A percentile compares a stretch with the other conserved stretches of the same genome.
phyloP scores from a whole-genome alignment of 371 early-diverging fungal genomes.

The Chytridium lagenaria region DNA sequence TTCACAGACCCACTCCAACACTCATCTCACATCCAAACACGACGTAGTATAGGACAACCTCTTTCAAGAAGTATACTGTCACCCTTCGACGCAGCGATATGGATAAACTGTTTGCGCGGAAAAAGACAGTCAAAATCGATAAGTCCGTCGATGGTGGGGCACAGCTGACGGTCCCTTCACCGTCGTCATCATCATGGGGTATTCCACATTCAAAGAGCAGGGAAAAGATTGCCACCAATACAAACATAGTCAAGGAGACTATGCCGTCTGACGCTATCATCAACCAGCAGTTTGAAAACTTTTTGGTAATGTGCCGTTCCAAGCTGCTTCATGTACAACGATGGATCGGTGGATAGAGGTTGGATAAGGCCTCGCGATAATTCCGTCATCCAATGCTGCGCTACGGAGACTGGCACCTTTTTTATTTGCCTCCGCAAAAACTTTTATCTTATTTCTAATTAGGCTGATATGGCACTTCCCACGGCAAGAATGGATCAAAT shows the following conservation, averaged over 20 bases:
- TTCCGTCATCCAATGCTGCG: no score
- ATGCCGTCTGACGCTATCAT: background rate
- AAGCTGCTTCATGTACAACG: no score
- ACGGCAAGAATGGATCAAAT: constrained; percentile 31
- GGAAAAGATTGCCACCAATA: background rate
- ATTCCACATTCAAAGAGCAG: constrained; percentile 3
- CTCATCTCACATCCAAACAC: no score
- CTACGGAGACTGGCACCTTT: background rate
- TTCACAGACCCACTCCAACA: no score
- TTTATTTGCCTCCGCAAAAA: constrained; percentile 4
- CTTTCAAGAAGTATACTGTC: no score
- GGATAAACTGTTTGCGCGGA: background rate
- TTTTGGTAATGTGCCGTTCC: constrained; percentile 21
- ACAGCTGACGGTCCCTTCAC: background rate
- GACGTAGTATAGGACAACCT: no score
- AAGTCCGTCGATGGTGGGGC: background rate
- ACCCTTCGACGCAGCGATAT: no score
- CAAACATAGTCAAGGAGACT: background rate
- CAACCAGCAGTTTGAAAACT: constrained; percentile 24
- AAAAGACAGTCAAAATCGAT: background rate
- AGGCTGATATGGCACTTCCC: constrained; percentile 36
- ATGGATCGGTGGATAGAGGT: no score
- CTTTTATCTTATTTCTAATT: background rate
- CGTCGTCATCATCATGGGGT: background rate
- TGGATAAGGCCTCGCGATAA: no score